These are phyloP conservation scores for Quercus lobata DNA, from an alignment of 331 rosid species.

Conservation along the genomic window DNA sequence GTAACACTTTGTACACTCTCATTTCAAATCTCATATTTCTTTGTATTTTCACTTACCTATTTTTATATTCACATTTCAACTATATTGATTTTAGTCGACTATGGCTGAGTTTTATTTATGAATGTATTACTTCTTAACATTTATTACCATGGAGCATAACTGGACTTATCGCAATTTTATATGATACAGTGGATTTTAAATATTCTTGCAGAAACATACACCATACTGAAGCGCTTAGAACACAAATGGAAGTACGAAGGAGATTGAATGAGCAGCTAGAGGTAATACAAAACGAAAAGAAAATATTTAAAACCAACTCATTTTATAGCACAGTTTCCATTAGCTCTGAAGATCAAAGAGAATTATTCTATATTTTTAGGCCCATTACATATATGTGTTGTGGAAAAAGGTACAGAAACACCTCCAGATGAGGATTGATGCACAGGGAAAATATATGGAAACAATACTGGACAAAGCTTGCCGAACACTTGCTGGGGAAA, in stretches of 20 bases:
- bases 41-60: background rate
- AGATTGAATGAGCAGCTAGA: conserved; percentile 58
- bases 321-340: background rate
- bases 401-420: conserved; percentile 44
- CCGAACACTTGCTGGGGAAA: conserved; percentile 59
- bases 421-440: conserved; percentile 55
- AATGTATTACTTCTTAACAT: no score
- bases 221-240: conserved; percentile 39
- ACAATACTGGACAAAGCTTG: conserved; percentile 61
- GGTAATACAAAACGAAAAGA: conserved; percentile 21
- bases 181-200: background rate
- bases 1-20: no score
- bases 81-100: no score
- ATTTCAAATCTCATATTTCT: no score
- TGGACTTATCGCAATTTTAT: no score
- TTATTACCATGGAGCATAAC: no score
- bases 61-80: background rate
- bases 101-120: no score
- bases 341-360: background rate
- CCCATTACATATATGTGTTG: background rate
- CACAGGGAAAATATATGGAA: conserved; percentile 66
- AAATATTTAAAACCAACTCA: background rate
- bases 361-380: background rate
- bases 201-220: conserved; percentile 9
- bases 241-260: conserved; percentile 63